These are phyloP conservation scores for Ceratocystis colombiana DNA, from an alignment of 2,329 filamentous ascomycete genomes.

Conservation along the genomic window DNA sequence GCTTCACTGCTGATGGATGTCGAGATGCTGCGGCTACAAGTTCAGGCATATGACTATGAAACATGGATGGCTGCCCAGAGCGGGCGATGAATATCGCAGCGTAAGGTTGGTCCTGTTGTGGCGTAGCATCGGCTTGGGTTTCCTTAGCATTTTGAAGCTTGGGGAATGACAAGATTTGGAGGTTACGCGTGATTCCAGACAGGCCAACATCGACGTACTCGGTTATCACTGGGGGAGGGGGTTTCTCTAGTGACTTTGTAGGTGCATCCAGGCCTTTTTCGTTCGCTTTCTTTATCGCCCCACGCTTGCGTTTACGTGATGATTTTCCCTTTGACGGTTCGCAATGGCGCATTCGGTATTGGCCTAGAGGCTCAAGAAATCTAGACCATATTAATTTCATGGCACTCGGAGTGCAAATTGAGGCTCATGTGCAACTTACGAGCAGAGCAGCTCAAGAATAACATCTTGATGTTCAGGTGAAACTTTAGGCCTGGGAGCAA, in stretches of 20 bases:
- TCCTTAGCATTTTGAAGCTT: background rate
- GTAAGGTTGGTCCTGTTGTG: conserved; percentile 32
- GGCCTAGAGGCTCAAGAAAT: conserved; percentile 53
- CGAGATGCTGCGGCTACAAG: conserved; percentile 44
- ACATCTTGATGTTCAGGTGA: conserved; percentile 48
- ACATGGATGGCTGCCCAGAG: conserved; percentile 46
- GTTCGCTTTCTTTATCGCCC: conserved; percentile 28
- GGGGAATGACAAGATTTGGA: conserved; percentile 39
- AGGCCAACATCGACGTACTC: conserved; percentile 54
- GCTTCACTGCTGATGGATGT: conserved; percentile 32
- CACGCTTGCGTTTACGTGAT: conserved; percentile 44
- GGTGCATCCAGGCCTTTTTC: conserved; percentile 24
- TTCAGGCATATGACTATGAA: conserved; percentile 51
- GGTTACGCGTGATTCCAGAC: conserved; percentile 49
- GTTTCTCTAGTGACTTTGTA: background rate
- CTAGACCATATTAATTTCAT: conserved; percentile 34
- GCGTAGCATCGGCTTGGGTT: background rate
- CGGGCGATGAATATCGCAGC: conserved; percentile 49
- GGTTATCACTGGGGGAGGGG: conserved; percentile 42
- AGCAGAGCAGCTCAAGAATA: conserved; percentile 57
- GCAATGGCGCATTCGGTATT: conserved; percentile 46
- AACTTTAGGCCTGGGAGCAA: conserved; percentile 48
- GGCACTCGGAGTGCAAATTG: background rate
- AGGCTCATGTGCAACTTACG: conserved; percentile 37
- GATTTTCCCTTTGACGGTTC: conserved; percentile 53